phyloP scores from a whole-genome alignment of 495 filamentous ascomycete genomes.

The Chlorociboria aeruginascens region DNA sequence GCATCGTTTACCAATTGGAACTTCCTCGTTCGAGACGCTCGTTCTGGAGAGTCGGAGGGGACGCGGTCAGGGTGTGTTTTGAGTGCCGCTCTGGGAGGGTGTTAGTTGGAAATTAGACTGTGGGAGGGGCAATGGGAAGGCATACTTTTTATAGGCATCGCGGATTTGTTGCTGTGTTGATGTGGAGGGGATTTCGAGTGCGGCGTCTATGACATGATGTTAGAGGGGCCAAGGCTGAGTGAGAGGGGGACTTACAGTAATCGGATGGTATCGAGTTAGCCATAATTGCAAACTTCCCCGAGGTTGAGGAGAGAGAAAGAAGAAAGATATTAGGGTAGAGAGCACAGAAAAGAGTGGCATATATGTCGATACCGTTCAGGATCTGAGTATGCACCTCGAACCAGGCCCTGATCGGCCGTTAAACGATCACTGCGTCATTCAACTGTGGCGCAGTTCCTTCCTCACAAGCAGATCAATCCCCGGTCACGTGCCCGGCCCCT shows the following conservation, averaged over 20 bases:
- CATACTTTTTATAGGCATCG: conserved; percentile 83
- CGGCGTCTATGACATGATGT: conserved; percentile 35
- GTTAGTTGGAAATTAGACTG: conserved; percentile 3
- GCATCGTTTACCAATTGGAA: conserved; percentile 98
- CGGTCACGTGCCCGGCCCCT: too few relatives aligned
- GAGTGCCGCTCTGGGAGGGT: conserved; percentile 62
- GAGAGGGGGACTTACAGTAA: conserved; percentile 33
- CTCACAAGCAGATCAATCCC: too few relatives aligned
- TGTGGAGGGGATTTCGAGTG: conserved; percentile 60
- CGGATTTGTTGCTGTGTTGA: conserved; percentile 79
- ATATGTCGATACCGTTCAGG: too few relatives aligned
- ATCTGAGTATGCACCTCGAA: too few relatives aligned
- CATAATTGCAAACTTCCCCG: not conserved
- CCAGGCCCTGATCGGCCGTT: too few relatives aligned
- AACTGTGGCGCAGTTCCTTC: too few relatives aligned
- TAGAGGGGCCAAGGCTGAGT: not conserved
- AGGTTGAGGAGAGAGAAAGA: not conserved
- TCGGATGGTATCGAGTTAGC: conserved; percentile 25
- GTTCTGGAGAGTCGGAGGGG: conserved; percentile 71
- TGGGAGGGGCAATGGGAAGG: conserved; percentile 1
- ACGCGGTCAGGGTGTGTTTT: conserved; percentile 94
- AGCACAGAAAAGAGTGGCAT: not conserved
- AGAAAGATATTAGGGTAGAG: not conserved
- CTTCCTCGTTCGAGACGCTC: conserved; percentile 66
- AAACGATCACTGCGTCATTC: too few relatives aligned